Evolutionary conservation across 2,329 filamentous ascomycete species (phyloP).

Genomic region (Curvularia sp.): DNA sequence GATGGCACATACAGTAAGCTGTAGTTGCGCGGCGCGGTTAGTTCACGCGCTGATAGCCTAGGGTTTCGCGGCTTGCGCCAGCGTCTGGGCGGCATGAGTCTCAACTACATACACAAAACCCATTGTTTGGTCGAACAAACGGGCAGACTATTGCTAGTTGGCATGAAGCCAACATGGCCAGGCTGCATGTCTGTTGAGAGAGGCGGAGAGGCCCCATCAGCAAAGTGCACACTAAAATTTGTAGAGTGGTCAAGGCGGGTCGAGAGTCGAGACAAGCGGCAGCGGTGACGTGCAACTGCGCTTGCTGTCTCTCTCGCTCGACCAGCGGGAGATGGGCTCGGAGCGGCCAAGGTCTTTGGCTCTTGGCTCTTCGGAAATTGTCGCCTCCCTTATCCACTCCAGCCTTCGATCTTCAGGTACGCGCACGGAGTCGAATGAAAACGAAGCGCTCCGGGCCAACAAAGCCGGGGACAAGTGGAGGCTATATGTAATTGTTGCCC

Average conservation of each 20-base stretch:
- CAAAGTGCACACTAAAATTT: not conserved
- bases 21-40: not conserved
- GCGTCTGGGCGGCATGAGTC: not conserved
- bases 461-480: slow-evolving; percentile 13
- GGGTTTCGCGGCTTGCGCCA: not conserved
- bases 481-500: slow-evolving; percentile 3
- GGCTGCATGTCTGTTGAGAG: not conserved
- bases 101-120: not conserved
- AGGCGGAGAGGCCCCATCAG: not conserved
- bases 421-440: slow-evolving; percentile 7
- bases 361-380: slow-evolving; percentile 20
- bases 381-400: slow-evolving; percentile 12
- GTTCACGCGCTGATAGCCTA: not conserved
- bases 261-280: not conserved
- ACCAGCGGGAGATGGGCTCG: slow-evolving; percentile 11
- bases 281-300: slow-evolving; percentile 16
- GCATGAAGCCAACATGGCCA: not conserved
- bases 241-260: not conserved
- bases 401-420: slow-evolving; percentile 17
- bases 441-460: slow-evolving; percentile 4
- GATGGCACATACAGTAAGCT: not conserved
- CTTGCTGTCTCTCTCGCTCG: not conserved
- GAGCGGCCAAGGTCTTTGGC: slow-evolving; percentile 23
- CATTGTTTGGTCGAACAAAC: not conserved
- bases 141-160: not conserved